Evolutionary conservation across 148 eudicot genomes (phyloP), one percentile per base, ranked within the genome.

Genomic region (Cornus kousa): DNA sequence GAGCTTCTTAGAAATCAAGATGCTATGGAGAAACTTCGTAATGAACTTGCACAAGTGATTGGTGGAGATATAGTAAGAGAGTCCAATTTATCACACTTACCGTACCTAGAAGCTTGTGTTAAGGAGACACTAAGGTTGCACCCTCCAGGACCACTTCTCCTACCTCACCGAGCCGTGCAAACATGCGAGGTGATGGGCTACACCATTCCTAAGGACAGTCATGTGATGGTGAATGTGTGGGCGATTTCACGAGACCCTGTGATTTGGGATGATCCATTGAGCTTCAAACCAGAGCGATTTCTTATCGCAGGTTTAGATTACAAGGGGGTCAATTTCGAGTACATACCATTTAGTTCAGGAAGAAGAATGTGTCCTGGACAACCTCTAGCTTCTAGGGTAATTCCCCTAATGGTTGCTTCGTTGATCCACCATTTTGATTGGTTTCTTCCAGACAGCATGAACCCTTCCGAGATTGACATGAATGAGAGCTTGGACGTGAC

Each of bases 351-450:
- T 73, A 75, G 85, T 4, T 33, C 66, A 5, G 89, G 87, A 12
- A 79, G 87, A 71, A 81, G 90, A 68, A 74, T 73, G 17, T 87
- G 90, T 22, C 87, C 87, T 3, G 89, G 85, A 28, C 24, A 80
- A 24, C 68, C 72, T 17, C 39, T 80, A 73, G 86, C 74, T 22
- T 39, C 77, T 8, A 75, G 60, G 69, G 31, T 40, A 3, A 75
- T 83, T 4, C 78, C 78, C 10, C 37, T 84, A 17, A 24, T 37
- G 20, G n/a, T n/a, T n/a, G 59, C 59, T 53, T 10, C 3, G 1
- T 53, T 53, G 4, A 4, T 53, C 3, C 17, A 53, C 17, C 59
- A 53, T 4, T 53, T 53, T 11, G 59, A 53, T 4, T 53, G 59
- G 59, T 53, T 5, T 53, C 59, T 53, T 14, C 59, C 59, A 1